Base-by-base conservation (phyloP, 2,329 filamentous ascomycete genomes). In the Aspergillus sp. region DNA sequence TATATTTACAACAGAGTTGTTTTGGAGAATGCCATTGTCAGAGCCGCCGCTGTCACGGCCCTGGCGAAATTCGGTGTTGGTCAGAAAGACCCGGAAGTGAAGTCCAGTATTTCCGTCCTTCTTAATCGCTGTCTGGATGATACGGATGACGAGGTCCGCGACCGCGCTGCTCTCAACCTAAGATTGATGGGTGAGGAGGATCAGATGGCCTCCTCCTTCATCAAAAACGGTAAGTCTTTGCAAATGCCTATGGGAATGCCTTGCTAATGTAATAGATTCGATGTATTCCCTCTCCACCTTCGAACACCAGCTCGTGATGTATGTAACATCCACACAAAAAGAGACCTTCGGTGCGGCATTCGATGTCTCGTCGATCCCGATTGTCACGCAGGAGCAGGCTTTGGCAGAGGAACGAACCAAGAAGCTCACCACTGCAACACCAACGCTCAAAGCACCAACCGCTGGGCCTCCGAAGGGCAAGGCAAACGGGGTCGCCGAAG, bases 1-100 rank as follows among this genome's bases (percentile, higher is more conserved):
- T 98, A 96, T 63, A 98, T 98, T 55, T 98, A 98, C 70, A 98
- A 98, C 68, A 78, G 91, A 38, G 89, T 98, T 14, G 91, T 98
- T 11, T 68, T 98, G 32, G 91, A 98, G 64, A 98, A 98, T 56
- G 86, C 91, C 25, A 86, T 95, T 42, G 88, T 98, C 13, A 77
- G 91, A 47, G 91, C 91, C 30, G 88, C 91, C 7, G 91, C 91
- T 32, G 93, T 96, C 15, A 96, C 91, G 15, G 91, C 91, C 2
- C 66, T 98, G 41, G 86, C 89, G 51, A 98, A 96, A 63, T 98
- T 98, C 54, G 91, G 91, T 49, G 89, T 96, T 37, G 88, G 85
- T 20, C 91, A 96, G 62, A 88, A 93, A 64, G 91, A 96, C 53
- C 80, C 84, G 1, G 91, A 98, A 59, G 86, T 98, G 52, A 96